phyloP scores from a whole-genome alignment of 305 asterid genomes.

The Fraxinus dipetala region DNA sequence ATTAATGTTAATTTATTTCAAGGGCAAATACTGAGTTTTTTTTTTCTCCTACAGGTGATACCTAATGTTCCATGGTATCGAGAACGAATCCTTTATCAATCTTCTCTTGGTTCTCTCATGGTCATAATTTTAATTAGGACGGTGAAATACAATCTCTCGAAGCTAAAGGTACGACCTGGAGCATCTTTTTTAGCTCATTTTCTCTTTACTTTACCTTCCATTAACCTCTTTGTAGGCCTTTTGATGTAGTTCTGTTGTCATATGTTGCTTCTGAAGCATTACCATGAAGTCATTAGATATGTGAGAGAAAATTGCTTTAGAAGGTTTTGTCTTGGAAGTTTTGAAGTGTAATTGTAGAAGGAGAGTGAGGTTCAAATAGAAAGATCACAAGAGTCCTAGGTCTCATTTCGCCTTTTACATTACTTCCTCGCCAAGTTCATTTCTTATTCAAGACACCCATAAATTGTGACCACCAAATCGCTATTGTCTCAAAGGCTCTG shows the following conservation, averaged over 20 bases:
- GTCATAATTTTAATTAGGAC: constrained; percentile 83
- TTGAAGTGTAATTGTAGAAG: background rate
- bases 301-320: background rate
- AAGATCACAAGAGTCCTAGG: background rate
- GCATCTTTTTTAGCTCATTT: constrained; percentile 25
- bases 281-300: constrained; percentile 1
- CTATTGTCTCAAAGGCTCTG: background rate
- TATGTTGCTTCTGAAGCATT: constrained; percentile 26
- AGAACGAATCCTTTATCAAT: constrained; percentile 84
- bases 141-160: constrained; percentile 86
- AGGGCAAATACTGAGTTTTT: constrained; percentile 20
- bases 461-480: background rate
- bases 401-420: background rate
- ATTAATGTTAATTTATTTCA: constrained; percentile 6
- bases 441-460: background rate
- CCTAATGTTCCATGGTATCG: constrained; percentile 91
- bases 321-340: constrained; percentile 5
- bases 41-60: constrained; percentile 53
- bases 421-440: background rate
- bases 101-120: constrained; percentile 94
- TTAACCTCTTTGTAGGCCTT: constrained; percentile 45
- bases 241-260: constrained; percentile 48
- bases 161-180: constrained; percentile 62
- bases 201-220: background rate
- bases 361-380: background rate